A percentile compares a stretch with the other conserved stretches of the same genome.
Evolutionary conservation across 805 yeast species (phyloP).

Genomic region (Groenewaldozyma tartarivorans): DNA sequence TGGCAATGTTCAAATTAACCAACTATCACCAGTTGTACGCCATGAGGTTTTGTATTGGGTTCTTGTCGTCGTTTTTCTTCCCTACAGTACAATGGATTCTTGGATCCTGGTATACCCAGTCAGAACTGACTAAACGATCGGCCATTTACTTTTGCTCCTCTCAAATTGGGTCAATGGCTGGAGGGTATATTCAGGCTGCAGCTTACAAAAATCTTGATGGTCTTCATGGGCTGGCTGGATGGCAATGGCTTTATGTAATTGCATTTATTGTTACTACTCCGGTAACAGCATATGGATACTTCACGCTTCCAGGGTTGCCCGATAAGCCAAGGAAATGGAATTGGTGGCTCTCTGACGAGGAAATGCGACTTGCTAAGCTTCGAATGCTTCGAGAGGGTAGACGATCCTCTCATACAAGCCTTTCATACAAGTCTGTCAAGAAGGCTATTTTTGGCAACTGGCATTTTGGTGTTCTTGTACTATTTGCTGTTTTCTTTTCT

Average conservation of each 20-base stretch:
- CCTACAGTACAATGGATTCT: conserved; percentile 32
- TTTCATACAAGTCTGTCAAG: conserved; percentile 40
- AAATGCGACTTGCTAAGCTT: conserved; percentile 7
- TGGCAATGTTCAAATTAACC: conserved; percentile 18
- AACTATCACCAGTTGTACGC: conserved; percentile 34
- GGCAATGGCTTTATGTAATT: conserved; percentile 59
- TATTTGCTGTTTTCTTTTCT: conserved; percentile 47
- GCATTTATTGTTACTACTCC: conserved; percentile 11
- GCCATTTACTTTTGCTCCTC: conserved; percentile 33
- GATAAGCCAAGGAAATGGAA: conserved; percentile 5
- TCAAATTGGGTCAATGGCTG: conserved; percentile 38
- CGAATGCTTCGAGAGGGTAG: conserved; percentile 5
- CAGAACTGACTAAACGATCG: conserved; percentile 28
- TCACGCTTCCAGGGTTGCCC: conserved; percentile 12
- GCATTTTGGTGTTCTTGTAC: conserved; percentile 48
- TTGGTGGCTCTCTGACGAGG: conserved; percentile 11
- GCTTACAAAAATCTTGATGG: conserved; percentile 33
- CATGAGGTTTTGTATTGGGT: conserved; percentile 39
- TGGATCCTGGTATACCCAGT: conserved; percentile 33
- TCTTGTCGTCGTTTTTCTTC: conserved; percentile 36
- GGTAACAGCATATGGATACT: conserved; percentile 7
- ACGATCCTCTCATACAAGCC: conserved; percentile 2
- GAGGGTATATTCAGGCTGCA: conserved; percentile 43
- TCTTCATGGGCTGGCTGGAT: conserved; percentile 37
- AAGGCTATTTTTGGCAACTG: conserved; percentile 40